Conservation (phyloP, 1,139 yeast species). For the Sugiyamaella castrensis region DNA sequence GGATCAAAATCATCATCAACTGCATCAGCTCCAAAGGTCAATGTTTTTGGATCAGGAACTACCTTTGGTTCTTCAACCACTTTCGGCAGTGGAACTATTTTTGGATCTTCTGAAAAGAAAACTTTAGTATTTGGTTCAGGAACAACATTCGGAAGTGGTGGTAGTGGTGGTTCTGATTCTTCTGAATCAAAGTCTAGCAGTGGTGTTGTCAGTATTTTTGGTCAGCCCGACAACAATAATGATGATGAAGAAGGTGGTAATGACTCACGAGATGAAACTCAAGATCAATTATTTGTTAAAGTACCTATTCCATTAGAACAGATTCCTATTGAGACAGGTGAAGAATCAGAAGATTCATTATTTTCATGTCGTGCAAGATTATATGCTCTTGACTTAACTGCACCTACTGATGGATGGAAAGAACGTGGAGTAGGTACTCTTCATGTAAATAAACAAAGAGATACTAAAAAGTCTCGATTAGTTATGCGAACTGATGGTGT, state of each 20-base stretch:
- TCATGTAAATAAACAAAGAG: constrained; percentile 56
- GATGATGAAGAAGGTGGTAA: constrained; percentile 15
- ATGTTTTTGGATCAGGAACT: constrained; percentile 5
- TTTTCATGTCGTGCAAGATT: constrained; percentile 74
- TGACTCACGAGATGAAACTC: constrained; percentile 23
- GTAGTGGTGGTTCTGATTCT: constrained; percentile 4
- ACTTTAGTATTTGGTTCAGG: constrained; percentile 9
- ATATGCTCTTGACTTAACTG: constrained; percentile 67
- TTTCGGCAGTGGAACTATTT: constrained; percentile 30
- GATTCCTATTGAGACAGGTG: constrained; percentile 75
- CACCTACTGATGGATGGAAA: constrained; percentile 80
- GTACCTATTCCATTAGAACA: constrained; percentile 27
- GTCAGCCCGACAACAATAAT: constrained; percentile 12
- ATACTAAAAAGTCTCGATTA: constrained; percentile 48
- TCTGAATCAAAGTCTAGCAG: constrained; percentile 4
- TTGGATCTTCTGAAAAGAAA: constrained; percentile 4
- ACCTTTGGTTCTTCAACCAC: constrained; percentile 25
- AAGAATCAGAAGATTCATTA: constrained; percentile 74
- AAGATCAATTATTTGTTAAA: constrained; percentile 30
- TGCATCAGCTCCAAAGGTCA: too few relatives aligned
- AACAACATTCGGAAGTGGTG: constrained; percentile 5
- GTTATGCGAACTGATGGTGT: constrained; percentile 93
- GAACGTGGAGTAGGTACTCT: constrained; percentile 90
- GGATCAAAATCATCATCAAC: constrained; percentile 1
- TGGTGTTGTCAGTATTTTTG: constrained; percentile 15